Evolutionary conservation across 495 filamentous ascomycete genomes (phyloP).

Genomic region (Hamigera avellanea): DNA sequence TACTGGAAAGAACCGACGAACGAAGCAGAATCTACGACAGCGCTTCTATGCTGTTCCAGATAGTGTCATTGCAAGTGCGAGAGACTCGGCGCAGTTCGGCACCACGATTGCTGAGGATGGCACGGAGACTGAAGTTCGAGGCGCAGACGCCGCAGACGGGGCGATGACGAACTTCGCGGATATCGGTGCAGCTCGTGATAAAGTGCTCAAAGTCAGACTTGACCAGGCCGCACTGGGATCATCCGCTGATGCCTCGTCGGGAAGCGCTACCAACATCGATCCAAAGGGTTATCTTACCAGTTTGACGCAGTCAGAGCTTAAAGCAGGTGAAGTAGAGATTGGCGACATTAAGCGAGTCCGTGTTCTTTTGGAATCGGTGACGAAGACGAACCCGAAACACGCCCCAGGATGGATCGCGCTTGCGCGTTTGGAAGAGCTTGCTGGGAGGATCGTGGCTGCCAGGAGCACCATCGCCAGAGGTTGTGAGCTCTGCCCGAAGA

Average conservation of each 20-base stretch:
- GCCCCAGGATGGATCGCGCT: constrained; percentile 95
- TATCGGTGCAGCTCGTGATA: constrained; percentile 89
- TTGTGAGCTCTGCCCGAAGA: constrained; percentile 83
- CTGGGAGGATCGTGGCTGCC: constrained; percentile 80
- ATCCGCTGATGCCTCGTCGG: constrained; percentile 56
- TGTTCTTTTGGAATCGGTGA: constrained; percentile 85
- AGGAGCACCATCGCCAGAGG: constrained; percentile 76
- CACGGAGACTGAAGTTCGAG: constrained; percentile 29
- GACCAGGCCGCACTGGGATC: constrained; percentile 75
- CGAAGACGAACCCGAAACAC: constrained; percentile 89
- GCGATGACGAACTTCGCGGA: constrained; percentile 97
- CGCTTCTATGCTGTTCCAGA: constrained; percentile 96
- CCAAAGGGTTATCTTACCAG: constrained; percentile 93
- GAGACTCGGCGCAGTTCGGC: constrained; percentile 68
- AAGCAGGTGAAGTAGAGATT: constrained; percentile 68
- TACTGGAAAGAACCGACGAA: constrained; percentile 82
- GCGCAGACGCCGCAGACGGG: constrained; percentile 52
- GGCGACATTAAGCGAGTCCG: constrained; percentile 95
- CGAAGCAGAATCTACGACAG: constrained; percentile 68
- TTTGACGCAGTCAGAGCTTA: constrained; percentile 64
- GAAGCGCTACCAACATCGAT: constrained; percentile 85
- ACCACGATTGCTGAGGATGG: constrained; percentile 78
- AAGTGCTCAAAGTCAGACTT: constrained; percentile 80
- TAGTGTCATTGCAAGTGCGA: constrained; percentile 81
- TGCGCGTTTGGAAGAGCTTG: constrained; percentile 82